Evolutionary conservation across 1,139 yeast genomes (phyloP).

Genomic region (Tardiomyces digboiensis): DNA sequence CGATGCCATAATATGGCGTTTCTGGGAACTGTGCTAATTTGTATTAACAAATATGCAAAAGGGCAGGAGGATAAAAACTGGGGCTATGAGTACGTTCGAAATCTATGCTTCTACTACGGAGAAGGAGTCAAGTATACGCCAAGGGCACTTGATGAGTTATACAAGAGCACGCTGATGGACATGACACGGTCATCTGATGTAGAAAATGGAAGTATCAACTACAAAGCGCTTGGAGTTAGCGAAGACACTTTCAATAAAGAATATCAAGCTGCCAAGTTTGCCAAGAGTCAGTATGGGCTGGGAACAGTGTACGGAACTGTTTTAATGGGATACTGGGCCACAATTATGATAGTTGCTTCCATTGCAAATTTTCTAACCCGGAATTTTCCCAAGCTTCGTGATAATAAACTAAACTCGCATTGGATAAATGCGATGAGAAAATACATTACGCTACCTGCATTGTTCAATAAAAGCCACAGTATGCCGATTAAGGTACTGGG

Average conservation of each 20-base stretch:
- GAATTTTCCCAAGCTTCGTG: constrained; percentile 9
- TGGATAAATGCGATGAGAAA: constrained; percentile 16
- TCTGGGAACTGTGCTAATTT: constrained; percentile 15
- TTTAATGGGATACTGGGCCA: constrained; percentile 18
- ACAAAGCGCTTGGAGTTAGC: background rate
- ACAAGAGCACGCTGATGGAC: constrained; percentile 5
- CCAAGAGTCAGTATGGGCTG: constrained; percentile 11
- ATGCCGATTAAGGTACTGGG: constrained; percentile 16
- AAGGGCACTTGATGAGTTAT: constrained; percentile 9
- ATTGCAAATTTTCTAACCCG: constrained; percentile 9
- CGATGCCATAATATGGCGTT: constrained; percentile 13
- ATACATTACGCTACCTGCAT: constrained; percentile 24
- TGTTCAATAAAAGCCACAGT: constrained; percentile 19
- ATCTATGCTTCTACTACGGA: constrained; percentile 11
- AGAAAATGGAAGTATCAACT: background rate
- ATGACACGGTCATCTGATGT: constrained; percentile 7
- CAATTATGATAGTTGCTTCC: constrained; percentile 11
- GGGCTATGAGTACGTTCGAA: constrained; percentile 13
- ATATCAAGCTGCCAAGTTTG: constrained; percentile 7
- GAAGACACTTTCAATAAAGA: constrained; percentile 3
- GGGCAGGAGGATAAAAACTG: constrained; percentile 12
- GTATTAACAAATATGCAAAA: constrained; percentile 12
- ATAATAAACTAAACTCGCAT: constrained; percentile 8
- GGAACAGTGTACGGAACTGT: constrained; percentile 17
- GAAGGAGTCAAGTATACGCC: constrained; percentile 5